Evolutionary conservation across 73 alveolate species (phyloP).

Genomic region (Paramecium sonneborni): DNA sequence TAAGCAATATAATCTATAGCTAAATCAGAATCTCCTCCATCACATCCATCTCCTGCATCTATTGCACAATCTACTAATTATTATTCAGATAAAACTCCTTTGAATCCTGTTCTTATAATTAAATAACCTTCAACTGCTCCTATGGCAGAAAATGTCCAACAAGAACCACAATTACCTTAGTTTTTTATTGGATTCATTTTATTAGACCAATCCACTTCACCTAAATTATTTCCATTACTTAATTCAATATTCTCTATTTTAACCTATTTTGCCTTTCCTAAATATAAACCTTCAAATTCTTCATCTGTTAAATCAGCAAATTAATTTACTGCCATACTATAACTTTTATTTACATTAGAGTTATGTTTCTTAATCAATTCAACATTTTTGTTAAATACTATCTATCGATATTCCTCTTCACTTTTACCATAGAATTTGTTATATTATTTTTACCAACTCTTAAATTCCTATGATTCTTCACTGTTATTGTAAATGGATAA

Average conservation of each 20-base stretch:
- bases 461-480: neutral
- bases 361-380: neutral
- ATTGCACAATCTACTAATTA: constrained; percentile 80
- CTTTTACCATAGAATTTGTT: neutral
- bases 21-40: constrained; percentile 57
- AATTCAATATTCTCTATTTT: neutral
- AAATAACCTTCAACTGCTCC: constrained; percentile 82
- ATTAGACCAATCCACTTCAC: constrained; percentile 71
- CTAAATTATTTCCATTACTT: neutral
- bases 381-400: constrained; percentile 25
- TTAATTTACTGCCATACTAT: neutral
- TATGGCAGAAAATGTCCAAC: constrained; percentile 89
- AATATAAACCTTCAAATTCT: constrained; percentile 17
- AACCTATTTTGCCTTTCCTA: neutral
- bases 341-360: neutral
- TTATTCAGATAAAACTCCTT: constrained; percentile 70
- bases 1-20: constrained; percentile 51
- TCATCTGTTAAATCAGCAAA: constrained; percentile 64
- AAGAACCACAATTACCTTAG: constrained; percentile 83
- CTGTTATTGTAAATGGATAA: neutral
- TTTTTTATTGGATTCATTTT: constrained; percentile 80
- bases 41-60: constrained; percentile 73
- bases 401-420: constrained; percentile 38
- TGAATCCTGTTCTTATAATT: constrained; percentile 41
- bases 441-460: neutral